phyloP scores from a whole-genome alignment of 176 grass and related monocot genomes.

The Dactylis glomerata region DNA sequence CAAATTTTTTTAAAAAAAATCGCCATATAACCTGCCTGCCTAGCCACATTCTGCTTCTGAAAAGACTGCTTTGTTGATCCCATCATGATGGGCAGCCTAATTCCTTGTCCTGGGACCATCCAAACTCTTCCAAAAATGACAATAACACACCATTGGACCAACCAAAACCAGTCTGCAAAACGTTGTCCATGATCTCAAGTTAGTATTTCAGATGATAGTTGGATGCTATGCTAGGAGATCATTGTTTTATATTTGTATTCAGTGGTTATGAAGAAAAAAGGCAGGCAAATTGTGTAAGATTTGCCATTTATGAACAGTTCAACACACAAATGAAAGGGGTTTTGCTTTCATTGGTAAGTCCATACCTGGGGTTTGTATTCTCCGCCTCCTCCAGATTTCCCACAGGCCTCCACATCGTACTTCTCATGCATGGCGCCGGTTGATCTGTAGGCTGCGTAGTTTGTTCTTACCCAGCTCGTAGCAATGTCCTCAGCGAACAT shows the following conservation, averaged over 20 bases:
- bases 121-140: conserved; percentile 87
- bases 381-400: conserved; percentile 69
- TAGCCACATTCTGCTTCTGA: neutral
- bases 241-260: neutral
- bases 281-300: neutral
- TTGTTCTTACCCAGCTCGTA: conserved; percentile 91
- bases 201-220: neutral
- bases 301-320: neutral
- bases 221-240: neutral
- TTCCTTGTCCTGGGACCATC: conserved; percentile 67
- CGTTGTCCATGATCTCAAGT: neutral
- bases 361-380: conserved; percentile 93
- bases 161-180: conserved; percentile 91
- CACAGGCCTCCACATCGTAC: conserved; percentile 63
- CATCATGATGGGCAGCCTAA: conserved; percentile 36
- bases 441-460: conserved; percentile 61
- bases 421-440: conserved; percentile 90
- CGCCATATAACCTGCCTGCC: neutral
- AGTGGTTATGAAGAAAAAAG: neutral
- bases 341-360: neutral
- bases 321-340: neutral
- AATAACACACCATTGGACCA: conserved; percentile 95
- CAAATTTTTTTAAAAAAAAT: neutral
- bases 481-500: conserved; percentile 65
- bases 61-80: neutral